A percentile compares a stretch with the other conserved stretches of the same genome.
phyloP scores from a whole-genome alignment of 2,329 filamentous ascomycete genomes.

The Emmonsiellopsis sp. region DNA sequence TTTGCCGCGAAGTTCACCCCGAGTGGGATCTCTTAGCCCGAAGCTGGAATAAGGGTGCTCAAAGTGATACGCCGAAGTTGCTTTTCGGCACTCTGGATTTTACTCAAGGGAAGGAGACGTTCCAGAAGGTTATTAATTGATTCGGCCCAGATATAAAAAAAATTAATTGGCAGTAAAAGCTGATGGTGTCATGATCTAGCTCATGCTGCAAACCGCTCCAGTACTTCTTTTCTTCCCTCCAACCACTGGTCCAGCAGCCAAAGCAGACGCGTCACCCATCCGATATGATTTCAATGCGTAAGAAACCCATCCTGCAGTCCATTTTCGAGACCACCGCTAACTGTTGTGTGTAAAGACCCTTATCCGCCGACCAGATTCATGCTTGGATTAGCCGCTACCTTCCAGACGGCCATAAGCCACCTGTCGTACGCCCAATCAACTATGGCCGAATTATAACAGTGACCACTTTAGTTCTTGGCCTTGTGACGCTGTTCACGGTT shows the following conservation, averaged over 20 bases:
- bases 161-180: conserved; percentile 7
- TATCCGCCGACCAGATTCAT: conserved; percentile 69
- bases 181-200: conserved; percentile 40
- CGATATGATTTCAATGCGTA: conserved; percentile 87
- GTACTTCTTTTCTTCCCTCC: conserved; percentile 82
- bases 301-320: conserved; percentile 20
- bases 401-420: conserved; percentile 66
- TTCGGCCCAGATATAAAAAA: not conserved
- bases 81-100: conserved; percentile 87
- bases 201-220: conserved; percentile 88
- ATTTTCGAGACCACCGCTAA: conserved; percentile 4
- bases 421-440: conserved; percentile 78
- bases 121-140: conserved; percentile 63
- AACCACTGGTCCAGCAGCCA: conserved; percentile 71
- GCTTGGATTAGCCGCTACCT: conserved; percentile 71
- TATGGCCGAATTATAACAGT: conserved; percentile 65
- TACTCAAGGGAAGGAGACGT: conserved; percentile 68
- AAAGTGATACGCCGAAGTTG: conserved; percentile 42
- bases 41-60: conserved; percentile 83
- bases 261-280: conserved; percentile 56
- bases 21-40: conserved; percentile 83
- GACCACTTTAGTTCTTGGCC: conserved; percentile 60
- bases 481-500: conserved; percentile 59
- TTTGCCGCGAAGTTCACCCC: conserved; percentile 86
- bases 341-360: conserved; percentile 43